Base-by-base conservation (phyloP, 768 basidiomycete species). In the Dictyophora rubrovolvata region DNA sequence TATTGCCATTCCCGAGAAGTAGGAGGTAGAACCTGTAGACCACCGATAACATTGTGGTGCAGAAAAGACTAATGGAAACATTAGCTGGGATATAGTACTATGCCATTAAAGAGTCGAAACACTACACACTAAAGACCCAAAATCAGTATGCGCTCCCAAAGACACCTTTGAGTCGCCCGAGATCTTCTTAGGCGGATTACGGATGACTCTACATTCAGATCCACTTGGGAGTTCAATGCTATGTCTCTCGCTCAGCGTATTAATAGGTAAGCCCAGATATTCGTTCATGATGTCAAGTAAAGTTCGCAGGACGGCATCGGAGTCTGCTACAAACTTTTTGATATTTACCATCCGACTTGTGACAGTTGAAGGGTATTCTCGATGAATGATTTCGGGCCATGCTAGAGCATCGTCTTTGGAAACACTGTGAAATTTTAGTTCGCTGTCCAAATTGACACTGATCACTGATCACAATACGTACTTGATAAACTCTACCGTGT, bases 1-100 rank as follows among this genome's bases (percentile, higher is more conserved):
- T 86, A 87, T 65, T 80, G 79, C 86, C 86, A 88, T 20, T 76
- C 68, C 22, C 82, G 78, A 6, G 76, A 65, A 14, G 81, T 83
- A 1, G 84, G 85, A 0, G 78, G 77, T 51, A 86, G 72, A 0
- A 87, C 85, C 61, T 87, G 86, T 3, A 88, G 71, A 0, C 86
- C 86, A 3, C 86, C 86, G 0, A 87, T 76, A 1, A 76, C 77
- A 65, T 87, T 87, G 64, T 86, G 83, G 48, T 57, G 60, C 59
- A 88, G 71, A 72, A 87, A 81, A 0, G 83, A 82, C 80, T 84
- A 59, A 4, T n/a, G 37, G 11, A 33, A 22, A n/a, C 14, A 42
- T 42, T 42, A n/a, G 14, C n/a, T 42, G n/a, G n/a, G 21, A 51
- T 14, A 35, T 7, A 17, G 1, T 49, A 12, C 12, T n/a, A n/a